Conservation (phyloP, 2,329 filamentous ascomycete species). For the Alternaria sp. region DNA sequence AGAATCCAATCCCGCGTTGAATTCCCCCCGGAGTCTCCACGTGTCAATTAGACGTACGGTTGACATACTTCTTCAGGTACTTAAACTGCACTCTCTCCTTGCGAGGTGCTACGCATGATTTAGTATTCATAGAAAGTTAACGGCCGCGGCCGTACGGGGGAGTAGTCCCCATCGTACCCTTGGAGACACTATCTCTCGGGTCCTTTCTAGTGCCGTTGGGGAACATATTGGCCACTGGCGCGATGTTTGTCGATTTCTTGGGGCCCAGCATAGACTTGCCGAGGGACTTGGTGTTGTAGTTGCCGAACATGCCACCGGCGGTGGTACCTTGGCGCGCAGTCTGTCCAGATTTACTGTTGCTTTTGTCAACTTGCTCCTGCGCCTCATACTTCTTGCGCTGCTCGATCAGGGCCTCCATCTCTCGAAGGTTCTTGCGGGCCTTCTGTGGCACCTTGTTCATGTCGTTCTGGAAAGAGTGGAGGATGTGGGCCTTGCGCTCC, state of each 20-base stretch:
- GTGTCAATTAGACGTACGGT: neutral
- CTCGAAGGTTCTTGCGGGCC: neutral
- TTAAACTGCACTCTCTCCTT: neutral
- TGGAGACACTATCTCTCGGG: slow-evolving; percentile 3
- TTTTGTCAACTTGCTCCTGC: neutral
- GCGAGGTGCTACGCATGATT: neutral
- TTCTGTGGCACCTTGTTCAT: neutral
- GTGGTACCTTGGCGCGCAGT: neutral
- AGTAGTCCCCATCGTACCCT: neutral
- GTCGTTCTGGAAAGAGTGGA: neutral
- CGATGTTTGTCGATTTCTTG: slow-evolving; percentile 15
- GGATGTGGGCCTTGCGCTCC: neutral
- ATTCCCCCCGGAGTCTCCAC: neutral
- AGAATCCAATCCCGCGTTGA: neutral
- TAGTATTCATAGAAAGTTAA: neutral
- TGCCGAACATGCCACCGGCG: neutral
- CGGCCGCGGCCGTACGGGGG: neutral
- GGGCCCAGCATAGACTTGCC: slow-evolving; percentile 24
- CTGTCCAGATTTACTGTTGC: neutral
- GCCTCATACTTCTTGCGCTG: neutral
- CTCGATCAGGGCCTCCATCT: neutral
- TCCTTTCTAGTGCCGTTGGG: slow-evolving; percentile 2
- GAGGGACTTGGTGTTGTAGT: slow-evolving; percentile 6
- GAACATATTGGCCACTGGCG: slow-evolving; percentile 34
- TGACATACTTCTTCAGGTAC: neutral